Evolutionary conservation across 345 rosid species (phyloP), one percentile per base, ranked within the genome.

Genomic region (Chamaenerion angustifolium): DNA sequence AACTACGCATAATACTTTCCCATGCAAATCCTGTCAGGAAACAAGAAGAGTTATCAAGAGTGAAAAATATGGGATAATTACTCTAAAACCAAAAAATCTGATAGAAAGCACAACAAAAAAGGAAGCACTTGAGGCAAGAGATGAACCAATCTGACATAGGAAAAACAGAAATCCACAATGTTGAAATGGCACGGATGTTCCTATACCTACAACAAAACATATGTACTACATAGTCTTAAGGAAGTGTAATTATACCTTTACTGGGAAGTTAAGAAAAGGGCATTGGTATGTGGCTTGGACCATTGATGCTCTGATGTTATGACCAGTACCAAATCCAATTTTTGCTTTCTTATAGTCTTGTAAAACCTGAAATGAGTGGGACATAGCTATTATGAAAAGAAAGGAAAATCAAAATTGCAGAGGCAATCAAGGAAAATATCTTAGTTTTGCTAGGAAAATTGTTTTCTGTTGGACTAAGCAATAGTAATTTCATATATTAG

Each of bases 301-400:
- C 59, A 85, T 66, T 48, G 95, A 85, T 54, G 67, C 59, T 73
- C 69, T 70, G 35, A 83, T 64, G 71, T 67, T 61, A 61, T 71
- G 73, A 65, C 84, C 95, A 67, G 67, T 84, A 57, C 94, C 97
- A 77, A 83, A 85, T 71, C 95, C 97, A 76, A 85, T 76, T 66
- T 77, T 89, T 63, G 83, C 90, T 67, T 79, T 77, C 73, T 77
- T 77, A 59, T 66, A 68, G 69, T 61, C 57, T 64, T 66, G 69
- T 63, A 90, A 57, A 64, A 79, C 82, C 97, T 89, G 76, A 65
- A 40, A 62, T 42, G 55, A 43, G 54, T 51, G 57, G 46, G 56
- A 49, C 56, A 52, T 43, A 51, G 40, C 59, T 46, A 52, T 42
- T 46, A 51, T 51, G 16, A 45, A 58, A 11, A 61, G 27, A 16